Evolutionary conservation across 768 basidiomycete genomes (phyloP).

Genomic region (Hygrophoropsis aurantiaca): DNA sequence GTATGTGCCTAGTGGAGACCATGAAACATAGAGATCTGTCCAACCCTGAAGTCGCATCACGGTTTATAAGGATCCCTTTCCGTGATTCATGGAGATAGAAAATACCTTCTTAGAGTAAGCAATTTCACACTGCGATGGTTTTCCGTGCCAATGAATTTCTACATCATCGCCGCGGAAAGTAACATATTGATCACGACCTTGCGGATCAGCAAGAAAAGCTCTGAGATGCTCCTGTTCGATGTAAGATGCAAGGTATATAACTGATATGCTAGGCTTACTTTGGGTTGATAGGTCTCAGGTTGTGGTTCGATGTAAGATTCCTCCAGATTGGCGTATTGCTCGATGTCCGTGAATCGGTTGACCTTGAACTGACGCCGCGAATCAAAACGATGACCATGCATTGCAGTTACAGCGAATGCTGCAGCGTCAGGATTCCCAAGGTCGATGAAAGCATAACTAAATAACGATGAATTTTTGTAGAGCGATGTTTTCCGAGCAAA

Average conservation of each 20-base stretch:
- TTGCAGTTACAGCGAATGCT: constrained; percentile 57
- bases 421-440: constrained; percentile 72
- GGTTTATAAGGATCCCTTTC: constrained; percentile 4
- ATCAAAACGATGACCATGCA: constrained; percentile 85
- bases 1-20: constrained; percentile 97
- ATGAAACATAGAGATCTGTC: constrained; percentile 95
- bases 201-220: constrained; percentile 90
- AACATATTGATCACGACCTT: constrained; percentile 94
- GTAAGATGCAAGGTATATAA: constrained; percentile 1
- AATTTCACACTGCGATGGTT: constrained; percentile 81
- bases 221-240: constrained; percentile 82
- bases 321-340: constrained; percentile 73
- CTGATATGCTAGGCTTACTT: constrained; percentile 42
- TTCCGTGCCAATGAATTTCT: constrained; percentile 89
- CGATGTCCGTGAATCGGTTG: constrained; percentile 89
- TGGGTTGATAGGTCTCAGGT: constrained; percentile 68
- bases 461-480: neutral
- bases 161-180: constrained; percentile 93
- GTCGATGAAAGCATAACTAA: constrained; percentile 73
- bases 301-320: constrained; percentile 79
- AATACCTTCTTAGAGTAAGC: constrained; percentile 74
- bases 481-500: neutral
- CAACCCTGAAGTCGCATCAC: constrained; percentile 84
- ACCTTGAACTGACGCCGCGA: constrained; percentile 81
- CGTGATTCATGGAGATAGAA: constrained; percentile 13